phyloP scores from a whole-genome alignment of 495 filamentous ascomycete species.

The Xylaria acuta region DNA sequence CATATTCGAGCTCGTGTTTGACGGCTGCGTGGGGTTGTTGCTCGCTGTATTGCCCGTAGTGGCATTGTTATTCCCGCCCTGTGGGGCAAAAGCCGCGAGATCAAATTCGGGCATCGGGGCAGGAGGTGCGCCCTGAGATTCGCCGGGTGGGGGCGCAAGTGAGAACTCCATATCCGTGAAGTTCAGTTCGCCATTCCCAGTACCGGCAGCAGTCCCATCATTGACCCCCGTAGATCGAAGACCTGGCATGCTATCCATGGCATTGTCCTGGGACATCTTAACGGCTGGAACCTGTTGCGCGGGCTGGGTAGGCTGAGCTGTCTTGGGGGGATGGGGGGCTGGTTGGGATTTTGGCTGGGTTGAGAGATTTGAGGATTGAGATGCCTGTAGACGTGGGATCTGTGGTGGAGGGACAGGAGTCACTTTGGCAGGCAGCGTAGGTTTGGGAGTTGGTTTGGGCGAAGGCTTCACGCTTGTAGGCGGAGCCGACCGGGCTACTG shows the following conservation, averaged over 20 bases:
- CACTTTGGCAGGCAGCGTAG: conserved; percentile 44
- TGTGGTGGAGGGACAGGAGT: conserved; percentile 44
- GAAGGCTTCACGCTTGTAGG: conserved; percentile 34
- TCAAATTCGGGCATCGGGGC: conserved; percentile 42
- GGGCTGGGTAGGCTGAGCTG: conserved; percentile 24
- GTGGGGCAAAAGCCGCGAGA: conserved; percentile 38
- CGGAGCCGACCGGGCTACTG: conserved; percentile 24
- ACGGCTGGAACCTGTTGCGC: conserved; percentile 25
- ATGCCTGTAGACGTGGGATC: conserved; percentile 38
- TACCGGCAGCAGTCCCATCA: conserved; percentile 17
- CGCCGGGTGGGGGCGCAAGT: conserved; percentile 43
- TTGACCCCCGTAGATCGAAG: conserved; percentile 24
- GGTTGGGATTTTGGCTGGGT: conserved; percentile 31
- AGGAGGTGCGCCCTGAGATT: conserved; percentile 34
- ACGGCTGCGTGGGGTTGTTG: conserved; percentile 22
- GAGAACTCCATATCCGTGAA: conserved; percentile 57
- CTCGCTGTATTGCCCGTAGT: conserved; percentile 28
- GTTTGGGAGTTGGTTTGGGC: conserved; percentile 35
- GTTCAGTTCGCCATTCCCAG: conserved; percentile 28
- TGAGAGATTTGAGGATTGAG: conserved; percentile 30
- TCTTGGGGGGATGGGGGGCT: conserved; percentile 23
- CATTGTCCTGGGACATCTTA: conserved; percentile 31
- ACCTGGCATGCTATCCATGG: conserved; percentile 14
- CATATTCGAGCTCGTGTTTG: conserved; percentile 40
- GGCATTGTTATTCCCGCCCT: conserved; percentile 26